Percentiles rank a stretch among this genome's conserved stretches.
Conservation (phyloP, 2,329 filamentous ascomycete genomes). For the Trematosphaeria pertusa region DNA sequence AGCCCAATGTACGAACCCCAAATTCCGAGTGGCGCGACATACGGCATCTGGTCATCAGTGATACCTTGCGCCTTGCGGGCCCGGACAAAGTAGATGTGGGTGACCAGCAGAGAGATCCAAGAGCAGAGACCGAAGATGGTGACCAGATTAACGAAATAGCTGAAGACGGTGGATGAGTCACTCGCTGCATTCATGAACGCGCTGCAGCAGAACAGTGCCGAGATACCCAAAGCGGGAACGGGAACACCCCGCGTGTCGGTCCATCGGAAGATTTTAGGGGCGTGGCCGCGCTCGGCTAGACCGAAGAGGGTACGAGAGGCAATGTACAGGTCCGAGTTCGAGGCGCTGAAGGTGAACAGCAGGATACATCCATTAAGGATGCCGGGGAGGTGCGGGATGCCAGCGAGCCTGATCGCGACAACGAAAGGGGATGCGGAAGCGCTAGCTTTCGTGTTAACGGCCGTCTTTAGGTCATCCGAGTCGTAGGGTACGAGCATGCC, state of each 20-base stretch:
- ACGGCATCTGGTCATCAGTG: conserved; percentile 55
- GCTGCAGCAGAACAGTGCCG: conserved; percentile 68
- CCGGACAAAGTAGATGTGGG: conserved; percentile 57
- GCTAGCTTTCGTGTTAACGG: conserved; percentile 55
- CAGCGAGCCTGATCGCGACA: conserved; percentile 70
- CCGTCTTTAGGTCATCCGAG: conserved; percentile 64
- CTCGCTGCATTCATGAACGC: conserved; percentile 64
- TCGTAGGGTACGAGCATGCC: conserved; percentile 81
- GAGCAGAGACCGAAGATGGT: conserved; percentile 53
- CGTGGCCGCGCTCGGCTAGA: conserved; percentile 73
- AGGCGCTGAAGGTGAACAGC: conserved; percentile 77
- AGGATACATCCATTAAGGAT: conserved; percentile 78
- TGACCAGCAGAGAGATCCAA: conserved; percentile 58
- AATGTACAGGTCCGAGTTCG: conserved; percentile 80
- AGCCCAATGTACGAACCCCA: conserved; percentile 73
- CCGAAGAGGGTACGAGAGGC: conserved; percentile 76
- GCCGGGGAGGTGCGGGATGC: conserved; percentile 68
- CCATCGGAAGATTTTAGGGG: conserved; percentile 73
- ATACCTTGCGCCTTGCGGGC: conserved; percentile 56
- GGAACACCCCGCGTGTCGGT: conserved; percentile 77
- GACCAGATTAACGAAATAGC: conserved; percentile 57
- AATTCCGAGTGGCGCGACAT: conserved; percentile 74
- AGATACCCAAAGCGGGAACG: conserved; percentile 68
- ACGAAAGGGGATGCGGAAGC: conserved; percentile 77
- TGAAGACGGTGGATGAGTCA: conserved; percentile 52